Conservation (phyloP, 1,284 basidiomycete species). For the Naganishia sp. region DNA sequence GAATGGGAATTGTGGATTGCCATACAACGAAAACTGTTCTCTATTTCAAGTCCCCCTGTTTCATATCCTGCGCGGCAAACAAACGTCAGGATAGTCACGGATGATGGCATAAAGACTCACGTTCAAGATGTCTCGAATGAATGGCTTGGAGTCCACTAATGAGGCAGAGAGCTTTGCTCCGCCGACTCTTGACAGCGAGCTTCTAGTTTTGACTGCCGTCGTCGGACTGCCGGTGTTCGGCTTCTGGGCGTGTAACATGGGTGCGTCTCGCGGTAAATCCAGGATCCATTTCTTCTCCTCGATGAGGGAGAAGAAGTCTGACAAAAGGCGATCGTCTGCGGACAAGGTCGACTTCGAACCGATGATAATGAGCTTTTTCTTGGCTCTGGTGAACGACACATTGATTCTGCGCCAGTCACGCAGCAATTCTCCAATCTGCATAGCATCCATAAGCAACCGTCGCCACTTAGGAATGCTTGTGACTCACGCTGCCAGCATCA, state of each 20-base stretch:
- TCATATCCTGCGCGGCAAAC: background rate
- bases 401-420: constrained; percentile 95
- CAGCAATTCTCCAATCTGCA: constrained; percentile 81
- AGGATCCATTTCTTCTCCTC: constrained; percentile 67
- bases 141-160: constrained; percentile 24
- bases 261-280: constrained; percentile 11
- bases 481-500: constrained; percentile 65
- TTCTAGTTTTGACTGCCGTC: background rate
- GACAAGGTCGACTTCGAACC: constrained; percentile 76
- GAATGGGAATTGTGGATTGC: background rate
- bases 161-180: background rate
- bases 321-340: constrained; percentile 61
- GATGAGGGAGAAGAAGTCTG: constrained; percentile 74
- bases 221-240: background rate
- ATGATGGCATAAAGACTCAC: constrained; percentile 8
- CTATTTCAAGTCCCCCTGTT: background rate
- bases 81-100: background rate
- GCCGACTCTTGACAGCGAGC: background rate
- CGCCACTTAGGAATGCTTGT: background rate
- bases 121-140: constrained; percentile 29
- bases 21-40: background rate
- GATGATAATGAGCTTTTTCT: constrained; percentile 84
- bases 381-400: constrained; percentile 91
- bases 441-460: background rate
- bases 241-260: too few relatives aligned